Base-by-base conservation (phyloP, 2,329 filamentous ascomycete genomes). In the Myriosclerotinia duriaeana region DNA sequence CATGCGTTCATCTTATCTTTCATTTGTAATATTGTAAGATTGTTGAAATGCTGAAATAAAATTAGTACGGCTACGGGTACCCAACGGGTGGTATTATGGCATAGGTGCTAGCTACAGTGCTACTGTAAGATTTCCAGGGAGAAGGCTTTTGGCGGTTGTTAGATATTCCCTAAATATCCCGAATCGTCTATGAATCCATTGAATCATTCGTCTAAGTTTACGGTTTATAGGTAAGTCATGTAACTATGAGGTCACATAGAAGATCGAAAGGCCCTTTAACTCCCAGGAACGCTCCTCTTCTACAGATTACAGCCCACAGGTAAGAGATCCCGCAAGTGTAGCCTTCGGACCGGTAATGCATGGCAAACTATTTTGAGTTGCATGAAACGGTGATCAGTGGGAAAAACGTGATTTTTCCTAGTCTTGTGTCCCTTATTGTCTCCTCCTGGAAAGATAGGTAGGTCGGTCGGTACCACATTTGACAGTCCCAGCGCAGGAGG, bases 1-100 rank as follows among this genome's bases (percentile, higher is more conserved):
- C 54, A 56, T 56, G 54, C 22, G 30, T 44, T 42, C 38, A 44
- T 44, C 54, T 56, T 56, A 56, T 56, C 54, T 56, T 56, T 11
- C 5, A 34, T 34, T 34, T 34, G 30, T 34, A 34, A 34, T 34
- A 56, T 30, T 56, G 38, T 56, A 44, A 56, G 44, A 36, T 15
- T 20, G 26, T 53, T 26, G 12, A 42, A 12, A 36, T 42, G 17
- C 14, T 42, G 26, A 26, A 26, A 26, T 2, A 26, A 26, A n/a
- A 56, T 44, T 44, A 14, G 42, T 44, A 44, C 15, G 42, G 40
- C 11, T 42, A 15, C 14, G 11, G 40, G 9, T 42, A 42, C 40
- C 40, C 40, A 15, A 42, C 11, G 40, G 11, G 40, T 15, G 40
- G 40, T 42, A 15, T 12, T 40, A 40, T 40, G n/a, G n/a, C n/a